These are phyloP conservation scores for Parathielavia hyrcaniae DNA, from an alignment of 495 filamentous ascomycete species.

Conservation along the genomic window DNA sequence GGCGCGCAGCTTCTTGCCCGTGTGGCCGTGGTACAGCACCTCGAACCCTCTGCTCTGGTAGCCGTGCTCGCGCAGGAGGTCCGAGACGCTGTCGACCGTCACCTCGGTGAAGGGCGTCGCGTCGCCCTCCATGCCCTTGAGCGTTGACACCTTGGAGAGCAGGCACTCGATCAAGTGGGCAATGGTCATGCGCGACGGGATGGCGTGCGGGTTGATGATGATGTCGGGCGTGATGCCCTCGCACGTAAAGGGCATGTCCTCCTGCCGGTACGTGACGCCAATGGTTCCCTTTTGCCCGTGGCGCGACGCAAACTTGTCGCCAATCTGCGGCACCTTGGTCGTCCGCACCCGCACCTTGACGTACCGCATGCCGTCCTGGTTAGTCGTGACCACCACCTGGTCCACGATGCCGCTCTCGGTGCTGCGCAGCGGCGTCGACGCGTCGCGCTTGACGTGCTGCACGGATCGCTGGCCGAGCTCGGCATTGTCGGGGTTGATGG, in stretches of 20 bases:
- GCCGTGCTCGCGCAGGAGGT: constrained; percentile 79
- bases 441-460: constrained; percentile 85
- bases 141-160: constrained; percentile 85
- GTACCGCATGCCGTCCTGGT: constrained; percentile 81
- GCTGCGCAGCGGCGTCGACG: constrained; percentile 86
- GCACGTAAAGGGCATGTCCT: constrained; percentile 96
- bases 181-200: constrained; percentile 99
- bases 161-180: constrained; percentile 99
- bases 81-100: constrained; percentile 89
- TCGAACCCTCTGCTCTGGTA: constrained; percentile 97
- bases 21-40: constrained; percentile 98
- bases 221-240: constrained; percentile 90
- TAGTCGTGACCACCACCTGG: constrained; percentile 85
- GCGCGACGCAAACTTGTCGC: constrained; percentile 97
- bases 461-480: constrained; percentile 90
- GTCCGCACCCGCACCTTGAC: constrained; percentile 96
- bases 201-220: constrained; percentile 99
- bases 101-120: constrained; percentile 98
- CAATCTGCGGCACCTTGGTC: constrained; percentile 96
- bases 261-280: constrained; percentile 92
- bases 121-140: constrained; percentile 90
- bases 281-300: constrained; percentile 99
- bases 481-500: constrained; percentile 83
- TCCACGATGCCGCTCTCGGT: constrained; percentile 97
- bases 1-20: constrained; percentile 81